Conservation (phyloP, 352 stramenopile genomes). For the Globisporangium polare region DNA sequence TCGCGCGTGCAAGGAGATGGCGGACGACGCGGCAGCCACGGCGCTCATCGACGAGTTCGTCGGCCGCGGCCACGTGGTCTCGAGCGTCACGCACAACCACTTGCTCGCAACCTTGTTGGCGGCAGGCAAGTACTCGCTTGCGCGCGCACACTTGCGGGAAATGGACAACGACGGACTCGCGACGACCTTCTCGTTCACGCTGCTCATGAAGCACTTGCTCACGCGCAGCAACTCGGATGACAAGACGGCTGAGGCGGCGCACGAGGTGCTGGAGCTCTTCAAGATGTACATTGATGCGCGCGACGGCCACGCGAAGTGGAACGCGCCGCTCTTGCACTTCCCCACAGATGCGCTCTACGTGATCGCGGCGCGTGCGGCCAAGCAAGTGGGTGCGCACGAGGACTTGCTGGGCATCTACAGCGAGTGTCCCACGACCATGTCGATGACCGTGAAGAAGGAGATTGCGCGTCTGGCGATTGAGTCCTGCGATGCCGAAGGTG, state of each 20-base stretch:
- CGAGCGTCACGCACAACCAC: conserved; percentile 72
- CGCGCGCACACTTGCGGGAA: conserved; percentile 39
- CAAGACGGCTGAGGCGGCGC: conserved; percentile 15
- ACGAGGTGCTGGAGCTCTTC: conserved; percentile 53
- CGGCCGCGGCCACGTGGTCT: conserved; percentile 44
- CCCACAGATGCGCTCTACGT: conserved; percentile 65
- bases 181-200: conserved; percentile 73
- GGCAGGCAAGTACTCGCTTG: conserved; percentile 44
- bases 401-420: conserved; percentile 59
- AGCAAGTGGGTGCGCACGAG: conserved; percentile 48
- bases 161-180: conserved; percentile 40
- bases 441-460: conserved; percentile 50
- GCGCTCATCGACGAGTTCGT: conserved; percentile 61
- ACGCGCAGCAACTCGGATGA: conserved; percentile 12
- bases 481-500: conserved; percentile 56
- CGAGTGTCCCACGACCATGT: conserved; percentile 34
- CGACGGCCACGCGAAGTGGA: conserved; percentile 34
- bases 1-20: conserved; percentile 40
- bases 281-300: conserved; percentile 53
- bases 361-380: conserved; percentile 47
- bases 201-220: conserved; percentile 65
- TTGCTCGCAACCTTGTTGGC: conserved; percentile 61
- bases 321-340: conserved; percentile 61
- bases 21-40: conserved; percentile 40
- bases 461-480: conserved; percentile 43